Conservation (phyloP, 1,284 basidiomycete species). For the Fereydounia khargensis region DNA sequence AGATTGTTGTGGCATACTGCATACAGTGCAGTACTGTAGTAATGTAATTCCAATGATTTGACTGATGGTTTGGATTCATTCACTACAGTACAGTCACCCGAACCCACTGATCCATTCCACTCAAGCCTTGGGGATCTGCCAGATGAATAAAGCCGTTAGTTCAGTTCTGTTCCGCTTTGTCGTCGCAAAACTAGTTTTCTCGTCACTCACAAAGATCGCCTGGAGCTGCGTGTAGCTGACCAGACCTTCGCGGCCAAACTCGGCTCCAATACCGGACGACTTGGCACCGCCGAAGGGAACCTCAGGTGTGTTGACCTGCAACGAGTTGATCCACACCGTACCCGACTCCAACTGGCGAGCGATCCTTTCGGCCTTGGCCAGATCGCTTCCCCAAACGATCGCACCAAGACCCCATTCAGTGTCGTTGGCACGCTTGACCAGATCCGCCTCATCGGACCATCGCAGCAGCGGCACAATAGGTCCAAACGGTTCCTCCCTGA, state of each 20-base stretch:
- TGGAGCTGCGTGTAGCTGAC: slow-evolving; percentile 11
- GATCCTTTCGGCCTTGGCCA: slow-evolving; percentile 11
- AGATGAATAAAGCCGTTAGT: too few species aligned
- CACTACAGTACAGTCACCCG: too few species aligned
- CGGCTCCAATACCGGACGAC: slow-evolving; percentile 20
- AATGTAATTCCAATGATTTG: too few species aligned
- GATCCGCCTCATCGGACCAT: slow-evolving; percentile 30
- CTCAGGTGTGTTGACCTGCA: slow-evolving; percentile 4
- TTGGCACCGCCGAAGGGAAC: slow-evolving; percentile 29
- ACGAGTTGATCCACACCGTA: slow-evolving; percentile 13
- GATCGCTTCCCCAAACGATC: slow-evolving; percentile 15
- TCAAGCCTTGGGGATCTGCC: too few species aligned
- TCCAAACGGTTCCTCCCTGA: slow-evolving; percentile 34
- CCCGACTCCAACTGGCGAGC: slow-evolving; percentile 25
- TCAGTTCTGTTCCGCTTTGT: too few species aligned
- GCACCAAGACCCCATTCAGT: slow-evolving; percentile 25
- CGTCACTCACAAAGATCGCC: too few species aligned
- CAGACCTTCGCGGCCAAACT: slow-evolving; percentile 10
- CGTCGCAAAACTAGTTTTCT: too few species aligned
- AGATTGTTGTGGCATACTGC: too few species aligned
- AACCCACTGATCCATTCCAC: too few species aligned
- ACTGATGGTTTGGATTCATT: too few species aligned
- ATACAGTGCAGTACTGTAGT: too few species aligned
- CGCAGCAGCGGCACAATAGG: slow-evolving; percentile 34
- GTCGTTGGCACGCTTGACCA: slow-evolving; percentile 30